Evolutionary conservation across 305 asterid genomes (phyloP), one percentile per base, ranked within the genome.

Genomic region (Fraxinus baroniana): DNA sequence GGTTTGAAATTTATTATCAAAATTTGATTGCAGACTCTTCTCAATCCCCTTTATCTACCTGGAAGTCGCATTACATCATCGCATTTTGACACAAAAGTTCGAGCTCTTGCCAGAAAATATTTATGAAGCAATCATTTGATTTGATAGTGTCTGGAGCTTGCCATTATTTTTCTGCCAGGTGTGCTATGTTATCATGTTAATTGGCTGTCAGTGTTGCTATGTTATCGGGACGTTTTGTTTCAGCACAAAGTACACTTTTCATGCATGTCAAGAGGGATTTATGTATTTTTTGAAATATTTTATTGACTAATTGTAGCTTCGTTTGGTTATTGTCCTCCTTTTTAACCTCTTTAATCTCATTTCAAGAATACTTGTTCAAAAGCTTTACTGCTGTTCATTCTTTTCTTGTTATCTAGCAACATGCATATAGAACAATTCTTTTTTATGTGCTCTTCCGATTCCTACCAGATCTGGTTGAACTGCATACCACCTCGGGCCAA

Each of bases 41-140:
- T 93, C 82, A 94, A 95, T 85, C 98, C 99, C 77, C 97, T 94
- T 32, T 95, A 94, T 87, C 91, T 94, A 49, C 97, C 99, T 20
- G 99, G 99, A 84, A 90, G 97, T 71, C 97, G 97, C 32, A 82
- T 95, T 86, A 87, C 95, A 46, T 94, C 98, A 64, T 93, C 98
- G 35, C 98, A 94, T 87, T 95, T 95, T 22, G 98, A 94, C 80
- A 95, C 98, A 66, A 95, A 95, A 90, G 97, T 95, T 36, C 87
- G 97, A 83, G 97, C 98, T 80, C 98, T 94, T 55, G 99, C 98
- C 9, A 90, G 98, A 80, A 95, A 91, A 83, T 93, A 95, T 82
- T 86, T 95, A 72, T 94, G 89, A 93, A 87, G 84, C 82, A 26
- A 36, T 36, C 78, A 36, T 68, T 71, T 49, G 7, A 5, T 49